Conservation (phyloP, 225 moss, liverwort and hornwort species). For the Asterella californica region DNA sequence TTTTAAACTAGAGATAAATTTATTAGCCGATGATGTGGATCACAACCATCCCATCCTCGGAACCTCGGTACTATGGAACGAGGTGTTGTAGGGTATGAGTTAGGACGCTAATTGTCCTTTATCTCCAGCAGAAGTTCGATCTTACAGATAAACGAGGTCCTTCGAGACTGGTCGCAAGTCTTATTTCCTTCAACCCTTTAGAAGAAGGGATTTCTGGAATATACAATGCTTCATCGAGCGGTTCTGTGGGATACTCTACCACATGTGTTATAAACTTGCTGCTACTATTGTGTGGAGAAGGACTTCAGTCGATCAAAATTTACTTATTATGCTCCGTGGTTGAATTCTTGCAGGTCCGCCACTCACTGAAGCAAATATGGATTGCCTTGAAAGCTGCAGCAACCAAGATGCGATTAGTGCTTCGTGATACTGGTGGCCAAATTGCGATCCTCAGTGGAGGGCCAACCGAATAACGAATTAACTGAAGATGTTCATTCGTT, state of each 20-base stretch:
- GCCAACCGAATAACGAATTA: too few species aligned
- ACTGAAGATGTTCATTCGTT: too few species aligned
- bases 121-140: neutral
- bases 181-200: neutral
- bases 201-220: neutral
- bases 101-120: neutral
- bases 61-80: neutral
- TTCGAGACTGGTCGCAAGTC: neutral
- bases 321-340: neutral
- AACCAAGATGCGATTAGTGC: neutral
- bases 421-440: too few species aligned
- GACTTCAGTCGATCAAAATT: constrained; percentile 1
- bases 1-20: neutral
- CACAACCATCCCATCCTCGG: neutral
- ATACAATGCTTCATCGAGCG: neutral
- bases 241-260: neutral
- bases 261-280: neutral
- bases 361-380: constrained; percentile 28
- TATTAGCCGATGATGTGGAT: neutral
- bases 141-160: neutral
- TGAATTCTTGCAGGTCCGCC: neutral
- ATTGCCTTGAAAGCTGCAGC: constrained; percentile 34
- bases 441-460: too few species aligned
- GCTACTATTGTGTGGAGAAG: too few species aligned
- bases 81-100: neutral